Base-by-base conservation (phyloP, 768 basidiomycete genomes). In the Tulasnella calospora region DNA sequence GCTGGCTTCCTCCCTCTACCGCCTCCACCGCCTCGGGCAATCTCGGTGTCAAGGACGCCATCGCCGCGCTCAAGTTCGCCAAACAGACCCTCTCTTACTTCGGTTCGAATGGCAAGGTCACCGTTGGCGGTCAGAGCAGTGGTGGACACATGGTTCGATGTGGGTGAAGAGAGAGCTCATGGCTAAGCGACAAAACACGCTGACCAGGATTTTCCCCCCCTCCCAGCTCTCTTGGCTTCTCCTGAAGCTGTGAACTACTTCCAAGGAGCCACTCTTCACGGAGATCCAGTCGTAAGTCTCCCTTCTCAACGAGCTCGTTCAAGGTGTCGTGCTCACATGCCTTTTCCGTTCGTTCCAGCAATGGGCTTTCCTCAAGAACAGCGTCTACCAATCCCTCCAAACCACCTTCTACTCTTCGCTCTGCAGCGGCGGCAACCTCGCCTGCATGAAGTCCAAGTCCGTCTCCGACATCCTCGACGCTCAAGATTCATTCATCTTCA, bases 121-220 rank as follows among this genome's bases (percentile, higher is more conserved):
- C 92, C 0, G 78, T 96, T 23, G 92, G 93, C 55, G 94, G 94
- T 9, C 94, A 96, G 85, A 94, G 92, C 83, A 89, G 90, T 72
- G 94, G 94, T 71, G 94, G 91, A 1, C 89, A 86, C 79, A 87
- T 95, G 87, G 88, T 96, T 82, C 87, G 94, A 78, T 82, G 84
- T 84, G 70, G 76, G 83, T 55, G n/a, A n/a, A 13, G 30, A 79
- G 9, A 8, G 27, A 3, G 44, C 8, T 8, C 36, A 75, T 75
- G n/a, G n/a, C 40, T n/a, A n/a, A 51, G 27, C 69, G 27, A 36
- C 4, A 61, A 70, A 1, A 9, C 40, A 74, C 46, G 27, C 41
- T 73, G 12, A 41, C 33, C 40, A 40, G 30, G 8, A 17, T 38
- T 40, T 40, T 33, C 27, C 35, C 44, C 27, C 23, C 2, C 38